Evolutionary conservation across 148 eudicot species (phyloP), one percentile per base, ranked within the genome.

Genomic region (Cornus controversa): DNA sequence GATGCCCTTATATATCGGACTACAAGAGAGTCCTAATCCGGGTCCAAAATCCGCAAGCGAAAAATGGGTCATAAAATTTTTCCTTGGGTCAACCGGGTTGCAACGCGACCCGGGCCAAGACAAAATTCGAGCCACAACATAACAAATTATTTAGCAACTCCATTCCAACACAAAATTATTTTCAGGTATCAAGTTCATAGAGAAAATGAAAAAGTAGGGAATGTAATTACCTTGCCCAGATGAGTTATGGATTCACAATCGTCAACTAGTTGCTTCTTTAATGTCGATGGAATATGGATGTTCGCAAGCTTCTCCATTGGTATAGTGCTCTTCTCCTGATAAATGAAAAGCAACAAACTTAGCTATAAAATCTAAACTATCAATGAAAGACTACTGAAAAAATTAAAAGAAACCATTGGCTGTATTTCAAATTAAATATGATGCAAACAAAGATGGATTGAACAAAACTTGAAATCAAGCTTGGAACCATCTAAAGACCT

Each of bases 221-320:
- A 34, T 57, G 47, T 66, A 71, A 83, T 23, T 80, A 91, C 96
- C 93, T 89, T 91, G 80, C 85, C 95, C 79, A 74, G 65, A 42
- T 82, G 82, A 23, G 82, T 87, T 50, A 89, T 77, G 70, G 71
- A 84, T 80, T 89, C 91, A 73, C 76, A 85, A 71, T 89, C 90
- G 77, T 82, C 87, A 71, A 91, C 76, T 54, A 91, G 81, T 70
- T 88, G 93, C 84, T 86, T 86, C 85, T 80, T 89, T 22, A 91
- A 79, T 23, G 72, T 74, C 11, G 83, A 78, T 54, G 96, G 96
- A 69, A 91, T 85, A 58, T 79, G 83, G 63, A 89, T 77, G 67
- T 62, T 81, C 25, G 81, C 64, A 67, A 72, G 72, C 77, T 88
- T 89, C 67, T 86, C 96, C 47, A 72, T 36, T 15, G 80, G 58